phyloP scores from a whole-genome alignment of 148 eudicot species.

The Chenopodium berlandieri region DNA sequence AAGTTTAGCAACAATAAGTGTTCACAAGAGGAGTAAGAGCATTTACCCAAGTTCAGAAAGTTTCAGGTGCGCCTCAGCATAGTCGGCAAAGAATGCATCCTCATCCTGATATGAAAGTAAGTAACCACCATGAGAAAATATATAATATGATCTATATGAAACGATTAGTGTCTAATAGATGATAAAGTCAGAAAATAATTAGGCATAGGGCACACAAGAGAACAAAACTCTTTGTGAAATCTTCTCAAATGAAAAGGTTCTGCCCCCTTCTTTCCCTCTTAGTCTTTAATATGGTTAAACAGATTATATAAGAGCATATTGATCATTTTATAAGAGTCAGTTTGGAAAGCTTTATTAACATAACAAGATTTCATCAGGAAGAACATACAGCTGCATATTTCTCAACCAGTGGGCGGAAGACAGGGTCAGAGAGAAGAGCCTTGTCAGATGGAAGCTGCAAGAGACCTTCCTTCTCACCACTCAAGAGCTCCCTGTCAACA shows the following conservation, averaged over 20 bases:
- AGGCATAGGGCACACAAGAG: neutral
- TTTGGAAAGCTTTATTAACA: neutral
- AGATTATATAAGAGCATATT: neutral
- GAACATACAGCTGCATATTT: slow-evolving; percentile 78
- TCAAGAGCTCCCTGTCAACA: slow-evolving; percentile 63
- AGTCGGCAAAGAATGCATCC: slow-evolving; percentile 93
- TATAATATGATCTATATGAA: neutral
- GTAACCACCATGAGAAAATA: neutral
- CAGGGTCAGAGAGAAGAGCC: slow-evolving; percentile 70
- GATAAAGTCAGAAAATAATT: neutral
- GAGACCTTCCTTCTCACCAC: slow-evolving; percentile 94
- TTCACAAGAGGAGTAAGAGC: neutral
- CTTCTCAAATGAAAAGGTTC: neutral
- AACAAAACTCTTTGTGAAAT: neutral
- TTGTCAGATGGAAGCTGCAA: slow-evolving; percentile 88
- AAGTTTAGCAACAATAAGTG: too few species aligned
- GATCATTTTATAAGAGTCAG: neutral
- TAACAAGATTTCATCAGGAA: neutral
- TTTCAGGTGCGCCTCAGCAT: slow-evolving; percentile 82
- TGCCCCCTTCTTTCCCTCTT: too few species aligned
- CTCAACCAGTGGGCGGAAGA: slow-evolving; percentile 81
- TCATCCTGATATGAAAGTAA: slow-evolving; percentile 50
- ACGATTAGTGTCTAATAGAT: neutral
- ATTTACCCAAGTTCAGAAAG: slow-evolving; percentile 95
- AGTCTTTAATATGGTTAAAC: too few species aligned